Base-by-base conservation (phyloP, 768 basidiomycete genomes). In the Phlebiopsis flavidoalba region DNA sequence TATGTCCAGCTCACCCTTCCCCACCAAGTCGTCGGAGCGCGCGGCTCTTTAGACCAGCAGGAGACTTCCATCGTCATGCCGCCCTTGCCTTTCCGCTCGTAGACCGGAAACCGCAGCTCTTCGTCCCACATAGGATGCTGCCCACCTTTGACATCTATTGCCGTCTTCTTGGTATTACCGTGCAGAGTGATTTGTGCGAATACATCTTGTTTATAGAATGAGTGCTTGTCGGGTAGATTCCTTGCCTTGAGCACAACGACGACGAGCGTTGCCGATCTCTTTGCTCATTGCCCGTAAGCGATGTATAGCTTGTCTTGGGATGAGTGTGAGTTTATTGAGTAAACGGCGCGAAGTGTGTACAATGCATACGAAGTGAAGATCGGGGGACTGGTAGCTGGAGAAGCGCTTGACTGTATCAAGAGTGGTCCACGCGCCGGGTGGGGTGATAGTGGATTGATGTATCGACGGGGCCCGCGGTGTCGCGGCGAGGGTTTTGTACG, bases 51-150 rank as follows among this genome's bases (percentile, higher is more conserved):
- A 17, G 92, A 82, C 76, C 83, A 96, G 69, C 91, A 93, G 14
- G 86, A 81, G 0, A 96, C 78, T 64, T 87, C 84, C 46, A 97
- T 71, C 55, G 79, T 83, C 71, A 87, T 76, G 21, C 19, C 57
- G 64, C 78, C 76, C 63, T 85, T 84, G 36, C 83, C 81, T 8
- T 69, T 71, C 0, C 70, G 63, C n/a, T 82, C 81, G 65, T 82
- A 71, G 51, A 98, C 79, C 5, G 86, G 81, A 71, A 94, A 66
- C 47, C 93, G 84, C 56, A 95, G 72, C 72, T 97, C 94, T 36
- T 85, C 85, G 69, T 97, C 95, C 93, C 95, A 98, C 61, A 87
- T 83, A 1, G 95, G 95, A 72, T 92, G 89, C 69, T 98, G 95
- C 0, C 95, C 95, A 2, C 95, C 95, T 69, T 88, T 93, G 65